Percentiles rank a stretch among this genome's conserved stretches.
phyloP scores from a whole-genome alignment of 1,139 yeast species.

The Lodderomyces metapsilosis region DNA sequence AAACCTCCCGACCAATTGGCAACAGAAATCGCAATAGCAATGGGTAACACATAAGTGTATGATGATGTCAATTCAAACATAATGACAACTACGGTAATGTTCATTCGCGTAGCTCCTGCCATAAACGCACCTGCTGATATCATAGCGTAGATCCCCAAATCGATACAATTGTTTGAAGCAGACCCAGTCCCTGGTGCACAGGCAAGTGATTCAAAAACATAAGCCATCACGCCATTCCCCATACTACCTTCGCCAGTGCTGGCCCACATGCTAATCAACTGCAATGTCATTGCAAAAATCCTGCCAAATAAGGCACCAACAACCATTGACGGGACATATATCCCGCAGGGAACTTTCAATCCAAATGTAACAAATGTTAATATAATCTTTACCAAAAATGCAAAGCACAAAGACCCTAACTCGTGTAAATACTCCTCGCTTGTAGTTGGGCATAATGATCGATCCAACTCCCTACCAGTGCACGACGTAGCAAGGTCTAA shows the following conservation, averaged over 20 bases:
- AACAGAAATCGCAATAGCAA: constrained; percentile 55
- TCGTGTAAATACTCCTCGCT: constrained; percentile 30
- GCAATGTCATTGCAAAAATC: constrained; percentile 48
- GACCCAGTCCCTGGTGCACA: constrained; percentile 14
- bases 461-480: constrained; percentile 20
- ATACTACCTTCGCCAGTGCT: constrained; percentile 8
- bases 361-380: constrained; percentile 60
- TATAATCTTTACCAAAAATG: constrained; percentile 45
- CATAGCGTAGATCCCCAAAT: constrained; percentile 64
- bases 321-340: constrained; percentile 70
- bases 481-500: constrained; percentile 57
- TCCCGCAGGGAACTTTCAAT: constrained; percentile 62
- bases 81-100: constrained; percentile 58
- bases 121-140: constrained; percentile 67
- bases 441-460: constrained; percentile 43
- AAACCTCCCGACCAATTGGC: constrained; percentile 60
- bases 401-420: constrained; percentile 36
- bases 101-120: constrained; percentile 71
- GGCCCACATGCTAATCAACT: constrained; percentile 21
- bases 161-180: constrained; percentile 32
- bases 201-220: neutral
- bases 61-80: constrained; percentile 61
- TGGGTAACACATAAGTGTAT: constrained; percentile 59
- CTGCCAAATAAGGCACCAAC: constrained; percentile 67
- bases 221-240: constrained; percentile 19